These are phyloP conservation scores for Boletus fagicola DNA, from an alignment of 768 basidiomycete species.

Conservation along the genomic window DNA sequence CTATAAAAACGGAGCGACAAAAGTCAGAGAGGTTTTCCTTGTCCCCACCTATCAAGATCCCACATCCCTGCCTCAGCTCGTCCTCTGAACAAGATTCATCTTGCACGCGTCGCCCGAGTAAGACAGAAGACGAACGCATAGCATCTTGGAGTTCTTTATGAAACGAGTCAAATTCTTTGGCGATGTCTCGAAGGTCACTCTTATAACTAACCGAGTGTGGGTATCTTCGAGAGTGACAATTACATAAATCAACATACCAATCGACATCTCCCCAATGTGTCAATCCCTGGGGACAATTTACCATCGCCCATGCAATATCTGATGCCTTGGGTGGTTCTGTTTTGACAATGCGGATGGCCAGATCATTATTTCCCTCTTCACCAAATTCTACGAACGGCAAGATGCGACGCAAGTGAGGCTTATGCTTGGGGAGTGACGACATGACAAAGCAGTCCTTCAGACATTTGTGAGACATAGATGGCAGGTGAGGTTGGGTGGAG, in stretches of 20 bases:
- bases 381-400: not conserved
- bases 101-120: not conserved
- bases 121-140: not conserved
- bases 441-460: not conserved
- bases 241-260: not conserved
- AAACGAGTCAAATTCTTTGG: not conserved
- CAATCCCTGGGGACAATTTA: not conserved
- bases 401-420: not conserved
- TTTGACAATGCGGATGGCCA: not conserved
- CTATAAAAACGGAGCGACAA: not conserved
- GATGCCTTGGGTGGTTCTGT: not conserved
- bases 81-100: not conserved
- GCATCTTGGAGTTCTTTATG: not conserved
- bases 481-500: not conserved
- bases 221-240: not conserved
- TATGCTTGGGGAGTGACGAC: not conserved
- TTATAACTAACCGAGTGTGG: not conserved
- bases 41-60: not conserved
- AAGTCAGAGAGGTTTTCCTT: not conserved
- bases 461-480: not conserved
- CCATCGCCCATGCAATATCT: not conserved
- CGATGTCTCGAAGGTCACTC: not conserved
- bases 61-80: not conserved
- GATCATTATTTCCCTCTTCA: not conserved
- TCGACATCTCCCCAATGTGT: not conserved